A percentile compares a stretch with the other conserved stretches of the same genome.
Evolutionary conservation across 2,329 filamentous ascomycete species (phyloP).

Genomic region (Curvularia spicifera): DNA sequence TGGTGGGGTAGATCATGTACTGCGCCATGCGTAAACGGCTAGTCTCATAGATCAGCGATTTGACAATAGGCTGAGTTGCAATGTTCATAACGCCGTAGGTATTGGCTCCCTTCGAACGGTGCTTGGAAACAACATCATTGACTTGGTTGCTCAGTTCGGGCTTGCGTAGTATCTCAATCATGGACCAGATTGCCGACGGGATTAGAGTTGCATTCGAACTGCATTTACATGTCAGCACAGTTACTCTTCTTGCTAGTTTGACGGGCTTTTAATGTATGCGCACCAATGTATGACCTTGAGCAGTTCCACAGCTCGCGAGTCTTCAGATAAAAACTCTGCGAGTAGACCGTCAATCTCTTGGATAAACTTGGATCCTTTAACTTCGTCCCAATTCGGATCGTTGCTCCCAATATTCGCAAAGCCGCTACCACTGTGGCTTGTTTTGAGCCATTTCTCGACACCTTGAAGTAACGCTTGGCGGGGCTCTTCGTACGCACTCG

Average conservation of each 20-base stretch:
- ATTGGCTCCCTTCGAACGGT: constrained; percentile 14
- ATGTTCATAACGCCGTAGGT: constrained; percentile 29
- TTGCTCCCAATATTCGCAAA: constrained; percentile 19
- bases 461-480: constrained; percentile 30
- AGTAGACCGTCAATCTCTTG: constrained; percentile 26
- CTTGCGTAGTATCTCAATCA: constrained; percentile 33
- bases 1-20: constrained; percentile 17
- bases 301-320: constrained; percentile 27
- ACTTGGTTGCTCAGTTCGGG: constrained; percentile 27
- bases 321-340: constrained; percentile 11
- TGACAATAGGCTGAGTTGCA: constrained; percentile 25
- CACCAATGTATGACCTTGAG: constrained; percentile 38
- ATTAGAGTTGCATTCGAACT: constrained; percentile 28
- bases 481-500: constrained; percentile 19
- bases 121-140: constrained; percentile 15
- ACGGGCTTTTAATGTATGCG: neutral
- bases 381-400: constrained; percentile 28
- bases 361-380: constrained; percentile 31
- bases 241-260: neutral
- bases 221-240: constrained; percentile 11
- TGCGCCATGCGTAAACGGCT: constrained; percentile 30
- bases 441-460: constrained; percentile 34
- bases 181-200: constrained; percentile 34
- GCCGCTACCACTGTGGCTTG: constrained; percentile 24
- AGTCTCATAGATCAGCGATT: constrained; percentile 37